Base-by-base conservation (phyloP, 495 filamentous ascomycete species). In the Cercophora newfieldiana region DNA sequence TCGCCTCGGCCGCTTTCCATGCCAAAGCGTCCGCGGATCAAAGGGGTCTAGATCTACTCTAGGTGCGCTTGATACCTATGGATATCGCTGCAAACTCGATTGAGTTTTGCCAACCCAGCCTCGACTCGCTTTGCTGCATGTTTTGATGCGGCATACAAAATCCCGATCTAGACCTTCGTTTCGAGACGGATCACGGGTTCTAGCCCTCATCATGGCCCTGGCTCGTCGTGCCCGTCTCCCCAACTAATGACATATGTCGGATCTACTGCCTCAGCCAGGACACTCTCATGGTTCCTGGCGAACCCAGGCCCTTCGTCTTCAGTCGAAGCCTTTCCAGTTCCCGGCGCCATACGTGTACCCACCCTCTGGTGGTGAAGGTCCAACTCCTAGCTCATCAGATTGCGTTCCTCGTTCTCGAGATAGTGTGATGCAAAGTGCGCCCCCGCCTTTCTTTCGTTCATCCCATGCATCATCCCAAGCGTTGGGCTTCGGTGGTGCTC, bases 121-220 rank as follows among this genome's bases (percentile, higher is more conserved):
- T 12, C 30, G 4, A 18, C 6, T 55, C 51, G 51, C 21, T 26
- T 55, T 55, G 51, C 12, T 55, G 51, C 51, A 55, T 24, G 26
- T 26, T 26, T 28, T 55, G 51, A 55, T 55, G 19, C 25, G 51
- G 26, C 51, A 55, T 55, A 26, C 51, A 55, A n/a, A 55, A 55
- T 55, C 51, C 21, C 51, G 51, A 55, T 55, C 51, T 18, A 55
- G 51, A 24, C 37, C 37, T 16, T 44, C 2, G 37, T 44, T 14
- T 44, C 37, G 37, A 44, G 37, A 44, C 37, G 37, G 18, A 44
- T 44, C 37, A 44, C 37, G 37, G 37, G 37, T 5, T 44, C 37
- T 44, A 44, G 37, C 37, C 37, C 37, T 44, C 37, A 44, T 44
- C 2, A 44, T 44, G 4, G 12, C 37, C 3, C 44, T 47, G 7